Percentiles rank a stretch among this genome's conserved stretches.
Conservation (phyloP, 1,284 basidiomycete species). For the Irpex lacteus region DNA sequence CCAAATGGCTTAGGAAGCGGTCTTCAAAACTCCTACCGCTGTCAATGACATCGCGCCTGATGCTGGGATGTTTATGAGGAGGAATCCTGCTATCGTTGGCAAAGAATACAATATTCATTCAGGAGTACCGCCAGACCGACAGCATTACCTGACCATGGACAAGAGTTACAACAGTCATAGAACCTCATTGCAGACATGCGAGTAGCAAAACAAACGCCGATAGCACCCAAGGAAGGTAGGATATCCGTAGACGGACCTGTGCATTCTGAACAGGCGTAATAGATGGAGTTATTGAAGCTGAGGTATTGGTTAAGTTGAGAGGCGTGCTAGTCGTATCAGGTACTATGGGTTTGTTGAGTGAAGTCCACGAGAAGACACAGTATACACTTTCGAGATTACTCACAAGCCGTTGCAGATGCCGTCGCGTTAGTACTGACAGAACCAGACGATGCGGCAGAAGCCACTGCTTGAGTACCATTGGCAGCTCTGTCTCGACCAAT, state of each 20-base stretch:
- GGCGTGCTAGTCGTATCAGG: background rate
- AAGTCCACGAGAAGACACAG: background rate
- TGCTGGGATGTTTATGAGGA: no score
- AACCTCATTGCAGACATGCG: no score
- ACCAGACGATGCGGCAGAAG: background rate
- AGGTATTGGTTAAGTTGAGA: background rate
- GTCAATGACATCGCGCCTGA: no score
- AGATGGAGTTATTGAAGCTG: background rate
- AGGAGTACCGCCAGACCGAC: no score
- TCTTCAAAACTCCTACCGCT: no score
- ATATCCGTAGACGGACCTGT: background rate
- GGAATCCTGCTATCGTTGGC: no score
- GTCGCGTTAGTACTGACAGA: background rate
- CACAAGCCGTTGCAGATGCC: background rate
- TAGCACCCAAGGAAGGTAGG: background rate
- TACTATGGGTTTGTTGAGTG: background rate
- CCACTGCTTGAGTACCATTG: background rate
- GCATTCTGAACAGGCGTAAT: background rate
- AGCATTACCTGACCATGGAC: no score
- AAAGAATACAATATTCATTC: no score
- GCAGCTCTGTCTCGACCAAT: background rate
- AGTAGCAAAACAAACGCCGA: no score
- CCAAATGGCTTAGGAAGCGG: no score
- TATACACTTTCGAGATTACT: background rate
- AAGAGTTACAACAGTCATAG: no score